Conservation (phyloP, 179 eudicot species). For the Corrigiola litoralis region DNA sequence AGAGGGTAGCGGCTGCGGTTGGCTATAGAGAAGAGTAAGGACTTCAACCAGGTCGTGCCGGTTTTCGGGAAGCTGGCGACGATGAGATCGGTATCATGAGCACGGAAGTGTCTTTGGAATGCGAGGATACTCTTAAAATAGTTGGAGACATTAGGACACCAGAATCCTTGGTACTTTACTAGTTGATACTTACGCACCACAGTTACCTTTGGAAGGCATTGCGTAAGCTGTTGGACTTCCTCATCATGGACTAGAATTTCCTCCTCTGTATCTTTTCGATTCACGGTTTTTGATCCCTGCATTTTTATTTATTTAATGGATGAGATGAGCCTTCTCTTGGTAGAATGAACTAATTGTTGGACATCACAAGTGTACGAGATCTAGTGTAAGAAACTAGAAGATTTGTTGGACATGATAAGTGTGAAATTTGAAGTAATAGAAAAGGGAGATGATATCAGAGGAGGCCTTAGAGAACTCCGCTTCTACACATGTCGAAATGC, state of each 20-base stretch:
- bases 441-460: no score
- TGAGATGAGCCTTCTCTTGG: no score
- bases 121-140: neutral
- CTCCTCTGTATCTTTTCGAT: neutral
- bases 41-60: constrained; percentile 24
- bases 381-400: no score
- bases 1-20: neutral
- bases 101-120: constrained; percentile 13
- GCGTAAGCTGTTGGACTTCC: neutral
- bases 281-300: neutral
- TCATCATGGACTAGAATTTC: neutral
- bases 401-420: no score
- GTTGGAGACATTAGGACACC: neutral
- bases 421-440: no score
- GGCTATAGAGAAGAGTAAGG: constrained; percentile 3
- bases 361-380: no score
- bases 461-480: no score
- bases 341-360: no score
- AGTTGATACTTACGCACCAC: neutral
- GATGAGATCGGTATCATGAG: constrained; percentile 15
- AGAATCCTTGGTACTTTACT: constrained; percentile 9
- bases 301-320: neutral
- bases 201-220: neutral
- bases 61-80: constrained; percentile 19
- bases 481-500: no score